Evolutionary conservation across 2,329 filamentous ascomycete genomes (phyloP), one percentile per base, ranked within the genome.

Genomic region (Curvularia hawaiiensis): DNA sequence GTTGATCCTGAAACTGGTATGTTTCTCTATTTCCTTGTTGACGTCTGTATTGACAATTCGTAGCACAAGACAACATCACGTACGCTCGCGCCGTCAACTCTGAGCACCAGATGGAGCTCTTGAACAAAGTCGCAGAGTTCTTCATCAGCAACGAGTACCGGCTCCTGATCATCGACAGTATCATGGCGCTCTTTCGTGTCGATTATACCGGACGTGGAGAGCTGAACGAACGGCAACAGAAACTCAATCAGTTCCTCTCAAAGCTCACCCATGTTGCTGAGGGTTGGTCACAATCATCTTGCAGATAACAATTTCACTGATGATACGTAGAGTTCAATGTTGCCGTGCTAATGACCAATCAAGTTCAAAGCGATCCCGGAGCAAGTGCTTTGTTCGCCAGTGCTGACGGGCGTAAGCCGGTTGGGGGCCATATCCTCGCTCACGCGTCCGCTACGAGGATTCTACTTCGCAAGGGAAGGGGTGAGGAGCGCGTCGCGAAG

Each of bases 351-450:
- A 64, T 77, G 85, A 90, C 88, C 52, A 90, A 90, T 63, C 88
- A 90, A 76, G 88, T 90, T 35, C 87, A 89, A 76, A 88, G 85
- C 56, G 88, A 90, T 64, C 88, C 88, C 14, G 87, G 88, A 59
- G 88, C 87, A 11, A 89, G 82, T 71, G 85, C 87, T 45, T 79
- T 90, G 11, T 90, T 90, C 69, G 85, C 86, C 50, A 83, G 86
- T 62, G 86, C 85, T 54, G 88, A 90, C 76, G 88, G 88, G 45
- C 82, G 87, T 46, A 89, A 89, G 71, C 86, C 87, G 48, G 83
- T 87, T 48, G 85, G 86, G 59, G 88, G 87, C 16, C 87, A 90
- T 75, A 84, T 90, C 54, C 83, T 90, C 30, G 87, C 87, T 38
- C 87, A 90, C 73, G 87, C 87, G 50, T 89, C 86, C 51, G 84